phyloP scores from a whole-genome alignment of 2,329 filamentous ascomycete species.

The Fusarium torreyae region DNA sequence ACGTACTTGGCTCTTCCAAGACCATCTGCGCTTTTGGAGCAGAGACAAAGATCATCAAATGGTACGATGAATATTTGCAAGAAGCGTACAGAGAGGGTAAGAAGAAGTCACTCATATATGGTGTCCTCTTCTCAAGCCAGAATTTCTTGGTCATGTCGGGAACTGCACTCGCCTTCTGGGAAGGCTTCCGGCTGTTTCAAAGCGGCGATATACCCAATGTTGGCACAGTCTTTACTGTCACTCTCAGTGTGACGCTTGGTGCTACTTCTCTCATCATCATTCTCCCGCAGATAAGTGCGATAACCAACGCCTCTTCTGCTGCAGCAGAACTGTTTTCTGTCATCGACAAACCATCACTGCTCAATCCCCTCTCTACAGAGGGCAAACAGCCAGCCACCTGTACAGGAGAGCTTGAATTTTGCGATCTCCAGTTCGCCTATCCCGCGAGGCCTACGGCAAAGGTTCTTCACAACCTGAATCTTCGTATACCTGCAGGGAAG shows the following conservation, averaged over 20 bases:
- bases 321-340: constrained; percentile 51
- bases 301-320: background rate
- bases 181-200: background rate
- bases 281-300: background rate
- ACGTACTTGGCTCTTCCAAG: background rate
- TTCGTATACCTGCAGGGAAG: constrained; percentile 70
- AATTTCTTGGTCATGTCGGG: background rate
- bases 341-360: background rate
- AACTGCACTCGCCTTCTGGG: constrained; percentile 3
- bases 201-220: background rate
- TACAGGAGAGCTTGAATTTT: background rate
- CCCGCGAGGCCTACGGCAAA: background rate
- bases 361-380: background rate
- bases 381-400: background rate
- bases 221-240: background rate
- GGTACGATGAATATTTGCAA: constrained; percentile 1
- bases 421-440: background rate
- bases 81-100: background rate
- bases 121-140: background rate
- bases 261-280: background rate
- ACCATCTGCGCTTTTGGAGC: constrained; percentile 1
- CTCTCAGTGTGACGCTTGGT: background rate
- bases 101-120: constrained; percentile 3
- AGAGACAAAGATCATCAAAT: background rate
- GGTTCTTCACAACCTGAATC: constrained; percentile 54